These are phyloP conservation scores for Aegilops tauschii DNA, from an alignment of 176 grass and related monocot species.

Conservation along the genomic window DNA sequence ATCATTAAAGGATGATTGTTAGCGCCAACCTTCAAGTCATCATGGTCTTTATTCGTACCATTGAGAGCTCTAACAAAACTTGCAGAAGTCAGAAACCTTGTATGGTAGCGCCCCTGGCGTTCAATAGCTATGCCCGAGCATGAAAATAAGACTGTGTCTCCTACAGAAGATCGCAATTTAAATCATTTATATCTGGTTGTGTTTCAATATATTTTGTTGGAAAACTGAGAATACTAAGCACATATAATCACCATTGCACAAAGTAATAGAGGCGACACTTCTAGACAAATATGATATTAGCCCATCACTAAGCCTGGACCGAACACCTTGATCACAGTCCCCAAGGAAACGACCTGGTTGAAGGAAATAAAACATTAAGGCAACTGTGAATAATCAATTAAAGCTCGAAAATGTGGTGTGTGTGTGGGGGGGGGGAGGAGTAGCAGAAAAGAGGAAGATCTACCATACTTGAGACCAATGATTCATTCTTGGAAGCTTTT, in stretches of 20 bases:
- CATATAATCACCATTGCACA: neutral
- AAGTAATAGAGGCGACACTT: neutral
- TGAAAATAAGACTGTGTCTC: neutral
- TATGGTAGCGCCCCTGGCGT: neutral
- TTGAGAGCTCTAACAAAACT: neutral
- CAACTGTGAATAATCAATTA: constrained; percentile 7
- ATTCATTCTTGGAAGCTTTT: neutral
- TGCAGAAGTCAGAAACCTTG: constrained; percentile 24
- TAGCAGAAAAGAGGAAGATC: neutral
- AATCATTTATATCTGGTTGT: neutral
- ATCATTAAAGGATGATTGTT: neutral
- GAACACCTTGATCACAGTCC: neutral
- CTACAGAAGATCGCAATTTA: neutral
- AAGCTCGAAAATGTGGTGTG: neutral
- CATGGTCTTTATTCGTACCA: neutral
- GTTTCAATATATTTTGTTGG: neutral
- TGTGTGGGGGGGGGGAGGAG: neutral
- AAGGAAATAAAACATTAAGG: neutral
- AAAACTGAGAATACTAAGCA: neutral
- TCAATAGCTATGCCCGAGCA: constrained; percentile 18
- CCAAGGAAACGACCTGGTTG: neutral
- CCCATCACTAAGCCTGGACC: neutral
- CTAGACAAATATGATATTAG: neutral
- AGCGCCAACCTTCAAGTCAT: constrained; percentile 9
- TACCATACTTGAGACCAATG: neutral